Conservation (phyloP, 2,329 filamentous ascomycete species). For the Whalleya microplaca region DNA sequence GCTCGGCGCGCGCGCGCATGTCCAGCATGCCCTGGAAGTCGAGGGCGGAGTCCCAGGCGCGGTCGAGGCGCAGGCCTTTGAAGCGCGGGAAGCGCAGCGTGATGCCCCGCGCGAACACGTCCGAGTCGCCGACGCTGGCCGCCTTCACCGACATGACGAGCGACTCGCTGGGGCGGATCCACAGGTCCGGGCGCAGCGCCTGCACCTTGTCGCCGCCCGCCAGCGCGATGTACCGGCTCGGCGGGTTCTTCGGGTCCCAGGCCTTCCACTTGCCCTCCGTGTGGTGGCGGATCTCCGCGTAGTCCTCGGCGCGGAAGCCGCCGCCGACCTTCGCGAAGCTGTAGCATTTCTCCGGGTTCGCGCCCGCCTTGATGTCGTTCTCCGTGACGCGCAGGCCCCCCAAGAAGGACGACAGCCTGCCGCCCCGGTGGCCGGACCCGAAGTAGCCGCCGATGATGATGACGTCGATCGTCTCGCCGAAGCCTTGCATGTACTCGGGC, state of each 20-base stretch:
- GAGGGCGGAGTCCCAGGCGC: conserved; percentile 79
- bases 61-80: conserved; percentile 78
- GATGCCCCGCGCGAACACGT: conserved; percentile 74
- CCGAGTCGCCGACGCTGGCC: conserved; percentile 73
- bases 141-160: conserved; percentile 89
- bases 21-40: conserved; percentile 77
- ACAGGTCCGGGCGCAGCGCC: conserved; percentile 82
- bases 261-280: conserved; percentile 91
- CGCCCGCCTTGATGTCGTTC: conserved; percentile 62
- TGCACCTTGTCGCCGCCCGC: conserved; percentile 73
- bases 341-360: conserved; percentile 74
- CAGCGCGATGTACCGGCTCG: conserved; percentile 77
- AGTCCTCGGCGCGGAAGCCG: conserved; percentile 84
- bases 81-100: conserved; percentile 94
- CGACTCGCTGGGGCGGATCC: conserved; percentile 89
- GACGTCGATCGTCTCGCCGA: conserved; percentile 90
- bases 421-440: conserved; percentile 83
- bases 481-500: conserved; percentile 96
- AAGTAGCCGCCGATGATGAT: conserved; percentile 91
- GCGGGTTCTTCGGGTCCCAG: conserved; percentile 80
- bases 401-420: conserved; percentile 82
- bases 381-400: conserved; percentile 81
- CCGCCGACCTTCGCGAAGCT: conserved; percentile 99
- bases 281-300: conserved; percentile 76
- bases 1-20: conserved; percentile 69